Evolutionary conservation across 1,139 yeast genomes (phyloP).

Genomic region (Candida sojae): DNA sequence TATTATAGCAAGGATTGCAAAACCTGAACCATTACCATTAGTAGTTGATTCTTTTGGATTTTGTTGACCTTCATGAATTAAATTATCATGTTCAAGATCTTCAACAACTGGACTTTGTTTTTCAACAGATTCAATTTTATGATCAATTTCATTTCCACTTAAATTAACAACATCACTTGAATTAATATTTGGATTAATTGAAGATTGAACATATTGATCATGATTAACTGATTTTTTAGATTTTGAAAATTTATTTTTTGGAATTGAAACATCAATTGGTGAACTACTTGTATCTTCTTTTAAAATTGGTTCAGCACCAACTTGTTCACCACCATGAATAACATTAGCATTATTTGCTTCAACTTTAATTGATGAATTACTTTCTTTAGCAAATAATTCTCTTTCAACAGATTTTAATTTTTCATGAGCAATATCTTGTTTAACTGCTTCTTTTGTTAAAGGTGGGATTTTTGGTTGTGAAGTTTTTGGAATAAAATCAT

Average conservation of each 20-base stretch:
- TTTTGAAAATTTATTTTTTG: conserved; percentile 16
- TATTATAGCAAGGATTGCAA: conserved; percentile 18
- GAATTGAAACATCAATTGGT: conserved; percentile 24
- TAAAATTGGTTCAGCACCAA: conserved; percentile 39
- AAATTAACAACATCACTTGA: conserved; percentile 38
- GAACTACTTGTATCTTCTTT: conserved; percentile 39
- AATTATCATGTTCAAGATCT: conserved; percentile 42
- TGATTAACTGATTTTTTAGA: conserved; percentile 38
- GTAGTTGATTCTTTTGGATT: not conserved
- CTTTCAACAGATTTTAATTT: conserved; percentile 44
- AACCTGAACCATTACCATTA: conserved; percentile 11
- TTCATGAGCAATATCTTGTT: conserved; percentile 48
- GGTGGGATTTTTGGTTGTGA: conserved; percentile 54
- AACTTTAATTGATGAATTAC: conserved; percentile 41
- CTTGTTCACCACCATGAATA: conserved; percentile 47
- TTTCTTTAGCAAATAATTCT: conserved; percentile 40
- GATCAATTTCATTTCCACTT: conserved; percentile 40
- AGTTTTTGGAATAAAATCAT: conserved; percentile 48
- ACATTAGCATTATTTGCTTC: conserved; percentile 47
- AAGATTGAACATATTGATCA: conserved; percentile 44
- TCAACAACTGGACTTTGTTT: conserved; percentile 35
- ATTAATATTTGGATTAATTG: conserved; percentile 46
- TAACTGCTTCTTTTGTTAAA: conserved; percentile 50
- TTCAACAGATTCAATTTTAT: conserved; percentile 32
- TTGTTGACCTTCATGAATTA: conserved; percentile 15